These are phyloP conservation scores for Malassezia restricta DNA, from an alignment of 1,284 basidiomycete species.

Conservation along the genomic window DNA sequence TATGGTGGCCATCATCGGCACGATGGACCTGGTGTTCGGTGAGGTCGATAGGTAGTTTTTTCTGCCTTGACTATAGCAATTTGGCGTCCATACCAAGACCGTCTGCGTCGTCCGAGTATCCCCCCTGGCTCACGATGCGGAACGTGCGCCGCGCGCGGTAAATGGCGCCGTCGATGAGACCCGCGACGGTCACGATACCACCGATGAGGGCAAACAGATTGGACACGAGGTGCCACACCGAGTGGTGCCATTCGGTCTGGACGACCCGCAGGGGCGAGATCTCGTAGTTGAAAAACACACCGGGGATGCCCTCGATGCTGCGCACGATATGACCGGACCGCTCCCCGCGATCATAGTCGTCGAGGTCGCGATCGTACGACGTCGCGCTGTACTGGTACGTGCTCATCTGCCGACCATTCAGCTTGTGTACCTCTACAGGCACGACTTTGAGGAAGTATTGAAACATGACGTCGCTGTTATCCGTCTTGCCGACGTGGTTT, in stretches of 20 bases:
- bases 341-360: conserved; percentile 12
- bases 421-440: conserved; percentile 28
- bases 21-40: conserved; percentile 45
- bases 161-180: conserved; percentile 74
- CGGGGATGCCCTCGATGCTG: conserved; percentile 59
- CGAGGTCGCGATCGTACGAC: conserved; percentile 74
- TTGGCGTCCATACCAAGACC: conserved; percentile 10
- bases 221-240: conserved; percentile 91
- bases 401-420: conserved; percentile 50
- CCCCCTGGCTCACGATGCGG: not conserved
- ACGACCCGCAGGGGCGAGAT: conserved; percentile 51
- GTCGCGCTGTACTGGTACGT: conserved; percentile 88
- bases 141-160: conserved; percentile 51
- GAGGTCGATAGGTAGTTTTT: conserved; percentile 36
- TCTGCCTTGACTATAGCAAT: conserved; percentile 3
- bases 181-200: conserved; percentile 86
- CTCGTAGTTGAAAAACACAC: conserved; percentile 57
- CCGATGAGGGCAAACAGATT: conserved; percentile 77
- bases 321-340: conserved; percentile 52
- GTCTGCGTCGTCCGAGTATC: conserved; percentile 17
- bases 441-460: conserved; percentile 76
- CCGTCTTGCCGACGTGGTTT: conserved; percentile 54
- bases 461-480: conserved; percentile 47
- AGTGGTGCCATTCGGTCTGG: conserved; percentile 57
- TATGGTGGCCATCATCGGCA: conserved; percentile 44